Percentiles rank a stretch among this genome's conserved stretches.
Conservation (phyloP, 768 basidiomycete species). For the Leccinum uliginosum region DNA sequence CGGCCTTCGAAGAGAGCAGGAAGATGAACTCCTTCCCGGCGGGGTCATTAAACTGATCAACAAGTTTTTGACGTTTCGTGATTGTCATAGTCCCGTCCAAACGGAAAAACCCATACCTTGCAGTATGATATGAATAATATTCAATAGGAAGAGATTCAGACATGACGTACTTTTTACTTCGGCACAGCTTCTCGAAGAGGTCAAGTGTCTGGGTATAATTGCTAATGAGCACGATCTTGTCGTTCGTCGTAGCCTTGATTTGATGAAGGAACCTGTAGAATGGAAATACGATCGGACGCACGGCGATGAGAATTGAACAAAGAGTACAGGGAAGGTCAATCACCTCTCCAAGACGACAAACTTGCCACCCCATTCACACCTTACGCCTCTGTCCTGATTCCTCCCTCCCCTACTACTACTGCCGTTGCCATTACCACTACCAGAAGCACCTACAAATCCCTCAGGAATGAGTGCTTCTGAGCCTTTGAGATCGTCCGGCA, state of each 20-base stretch:
- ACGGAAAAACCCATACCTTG: slow-evolving; percentile 84
- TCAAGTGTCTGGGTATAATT: slow-evolving; percentile 97
- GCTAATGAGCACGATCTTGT: slow-evolving; percentile 96
- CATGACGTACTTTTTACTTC: slow-evolving; percentile 67
- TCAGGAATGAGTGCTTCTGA: slow-evolving; percentile 79
- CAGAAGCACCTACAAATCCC: slow-evolving; percentile 60
- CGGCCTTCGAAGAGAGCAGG: slow-evolving; percentile 91
- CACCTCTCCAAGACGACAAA: slow-evolving; percentile 91
- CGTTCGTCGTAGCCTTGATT: slow-evolving; percentile 73
- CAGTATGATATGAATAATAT: background rate
- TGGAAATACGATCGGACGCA: background rate
- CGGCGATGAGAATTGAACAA: background rate
- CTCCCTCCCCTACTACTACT: slow-evolving; percentile 39
- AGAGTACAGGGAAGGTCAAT: slow-evolving; percentile 5
- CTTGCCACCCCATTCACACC: slow-evolving; percentile 86
- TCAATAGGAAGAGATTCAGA: background rate
- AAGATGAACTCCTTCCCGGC: slow-evolving; percentile 93
- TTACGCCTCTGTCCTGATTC: slow-evolving; percentile 43
- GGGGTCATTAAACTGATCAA: slow-evolving; percentile 94
- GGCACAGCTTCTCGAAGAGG: slow-evolving; percentile 84
- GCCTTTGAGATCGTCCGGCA: slow-evolving; percentile 80
- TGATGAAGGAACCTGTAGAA: slow-evolving; percentile 72
- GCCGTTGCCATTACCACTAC: background rate
- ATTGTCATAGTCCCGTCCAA: slow-evolving; percentile 95
- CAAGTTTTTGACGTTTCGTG: slow-evolving; percentile 88